phyloP scores from a whole-genome alignment of 345 rosid species.

The Tarenaya hassleriana region DNA sequence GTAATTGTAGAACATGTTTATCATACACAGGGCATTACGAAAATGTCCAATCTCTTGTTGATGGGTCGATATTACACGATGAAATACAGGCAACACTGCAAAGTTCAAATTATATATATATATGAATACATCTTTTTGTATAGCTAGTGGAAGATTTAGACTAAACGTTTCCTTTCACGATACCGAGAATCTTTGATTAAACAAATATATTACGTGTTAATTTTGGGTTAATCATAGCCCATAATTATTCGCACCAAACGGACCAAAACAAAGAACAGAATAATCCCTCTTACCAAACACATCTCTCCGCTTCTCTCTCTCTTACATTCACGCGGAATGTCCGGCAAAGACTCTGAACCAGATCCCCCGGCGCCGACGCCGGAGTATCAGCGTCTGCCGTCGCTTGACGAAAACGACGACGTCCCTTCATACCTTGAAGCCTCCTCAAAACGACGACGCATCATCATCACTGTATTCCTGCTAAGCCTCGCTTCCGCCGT shows the following conservation, averaged over 20 bases:
- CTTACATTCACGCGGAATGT: slow-evolving; percentile 19
- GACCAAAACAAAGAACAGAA: slow-evolving; percentile 19
- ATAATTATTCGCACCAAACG: background rate
- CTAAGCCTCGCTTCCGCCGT: slow-evolving; percentile 33
- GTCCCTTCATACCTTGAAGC: slow-evolving; percentile 20
- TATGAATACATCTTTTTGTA: too few species aligned
- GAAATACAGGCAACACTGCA: background rate
- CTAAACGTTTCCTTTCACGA: too few species aligned
- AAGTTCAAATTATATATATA: too few species aligned
- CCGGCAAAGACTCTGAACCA: slow-evolving; percentile 22
- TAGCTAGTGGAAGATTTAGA: too few species aligned
- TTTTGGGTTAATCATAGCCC: background rate
- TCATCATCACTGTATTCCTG: slow-evolving; percentile 27
- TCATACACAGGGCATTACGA: too few species aligned
- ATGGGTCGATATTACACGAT: too few species aligned
- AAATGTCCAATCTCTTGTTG: too few species aligned
- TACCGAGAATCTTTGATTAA: too few species aligned
- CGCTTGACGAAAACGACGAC: slow-evolving; percentile 18
- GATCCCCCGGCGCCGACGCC: slow-evolving; percentile 19
- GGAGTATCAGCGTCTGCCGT: slow-evolving; percentile 17
- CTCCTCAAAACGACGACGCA: slow-evolving; percentile 17
- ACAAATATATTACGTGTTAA: too few species aligned
- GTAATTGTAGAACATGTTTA: too few species aligned
- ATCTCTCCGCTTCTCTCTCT: slow-evolving; percentile 7
- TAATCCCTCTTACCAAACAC: slow-evolving; percentile 26